phyloP scores from a whole-genome alignment of 2,329 filamentous ascomycete genomes.

The Magnaporthiopsis incrustans region DNA sequence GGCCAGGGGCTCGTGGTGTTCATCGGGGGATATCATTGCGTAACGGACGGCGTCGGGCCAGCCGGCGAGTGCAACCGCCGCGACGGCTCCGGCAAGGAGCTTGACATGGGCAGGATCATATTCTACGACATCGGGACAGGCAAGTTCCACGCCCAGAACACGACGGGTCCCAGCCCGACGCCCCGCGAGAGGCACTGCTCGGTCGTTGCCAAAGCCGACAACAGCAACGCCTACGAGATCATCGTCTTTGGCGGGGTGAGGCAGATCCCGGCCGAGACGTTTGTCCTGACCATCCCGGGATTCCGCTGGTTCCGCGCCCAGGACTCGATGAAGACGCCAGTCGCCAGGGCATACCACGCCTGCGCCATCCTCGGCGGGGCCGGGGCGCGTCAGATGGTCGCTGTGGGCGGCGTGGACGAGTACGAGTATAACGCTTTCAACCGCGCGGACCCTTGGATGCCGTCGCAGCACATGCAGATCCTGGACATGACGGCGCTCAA shows the following conservation, averaged over 20 bases:
- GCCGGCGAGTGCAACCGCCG: no score
- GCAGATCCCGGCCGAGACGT: not conserved
- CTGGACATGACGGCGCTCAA: conserved; percentile 1
- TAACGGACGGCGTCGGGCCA: not conserved
- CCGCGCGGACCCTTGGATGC: not conserved
- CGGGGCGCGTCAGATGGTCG: not conserved
- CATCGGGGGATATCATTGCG: not conserved
- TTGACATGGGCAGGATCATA: not conserved
- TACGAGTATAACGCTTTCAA: no score
- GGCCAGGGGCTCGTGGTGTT: not conserved
- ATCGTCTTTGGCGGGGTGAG: not conserved
- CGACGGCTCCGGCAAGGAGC: not conserved
- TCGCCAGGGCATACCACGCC: not conserved
- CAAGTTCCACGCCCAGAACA: not conserved
- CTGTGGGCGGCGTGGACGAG: not conserved
- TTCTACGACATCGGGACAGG: conserved; percentile 2
- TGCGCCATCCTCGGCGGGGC: not conserved
- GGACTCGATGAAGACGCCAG: no score
- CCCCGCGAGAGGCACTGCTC: not conserved
- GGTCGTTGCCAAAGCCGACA: not conserved
- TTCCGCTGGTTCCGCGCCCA: not conserved
- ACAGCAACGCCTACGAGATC: not conserved
- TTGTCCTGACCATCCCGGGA: not conserved
- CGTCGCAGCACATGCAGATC: not conserved
- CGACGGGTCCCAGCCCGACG: not conserved